These are phyloP conservation scores for Arthrobotrys musiformis DNA, from an alignment of 2,329 filamentous ascomycete species.

Conservation along the genomic window DNA sequence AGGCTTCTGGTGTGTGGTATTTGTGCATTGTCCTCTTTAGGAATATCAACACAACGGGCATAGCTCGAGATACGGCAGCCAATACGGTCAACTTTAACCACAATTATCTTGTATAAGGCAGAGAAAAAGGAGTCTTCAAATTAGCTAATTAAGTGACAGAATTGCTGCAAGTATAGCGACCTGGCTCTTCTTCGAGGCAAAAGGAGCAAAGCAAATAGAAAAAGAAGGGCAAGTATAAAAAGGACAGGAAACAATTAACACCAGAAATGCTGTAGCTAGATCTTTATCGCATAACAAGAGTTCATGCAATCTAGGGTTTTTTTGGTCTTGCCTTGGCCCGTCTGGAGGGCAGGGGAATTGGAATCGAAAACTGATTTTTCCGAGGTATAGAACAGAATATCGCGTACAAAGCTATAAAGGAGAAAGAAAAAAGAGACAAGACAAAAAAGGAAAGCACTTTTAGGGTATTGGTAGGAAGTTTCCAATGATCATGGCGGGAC, in stretches of 20 bases:
- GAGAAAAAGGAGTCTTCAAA: constrained; percentile 1
- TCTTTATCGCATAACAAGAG: constrained; percentile 16
- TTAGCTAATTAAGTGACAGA: constrained; percentile 11
- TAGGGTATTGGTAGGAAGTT: constrained; percentile 87
- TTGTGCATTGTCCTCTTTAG: neutral
- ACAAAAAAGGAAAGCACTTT: constrained; percentile 65
- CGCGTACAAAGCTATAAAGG: neutral
- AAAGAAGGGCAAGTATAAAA: neutral
- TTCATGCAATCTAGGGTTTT: constrained; percentile 36
- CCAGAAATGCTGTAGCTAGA: constrained; percentile 37
- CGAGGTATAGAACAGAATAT: neutral
- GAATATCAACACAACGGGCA: constrained; percentile 18
- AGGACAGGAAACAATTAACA: constrained; percentile 20
- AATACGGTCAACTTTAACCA: neutral
- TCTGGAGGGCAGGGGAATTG: neutral
- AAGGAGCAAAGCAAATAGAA: neutral
- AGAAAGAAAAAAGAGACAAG: constrained; percentile 53
- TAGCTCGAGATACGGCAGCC: neutral
- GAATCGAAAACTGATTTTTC: constrained; percentile 1
- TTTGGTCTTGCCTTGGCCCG: constrained; percentile 4
- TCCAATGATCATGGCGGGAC: constrained; percentile 92
- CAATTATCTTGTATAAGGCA: neutral
- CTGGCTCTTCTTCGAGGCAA: neutral
- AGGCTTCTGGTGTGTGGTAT: constrained; percentile 7
- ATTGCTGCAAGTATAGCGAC: constrained; percentile 17